phyloP scores from a whole-genome alignment of 768 basidiomycete genomes.

The Sporobolomyces phaffii region DNA sequence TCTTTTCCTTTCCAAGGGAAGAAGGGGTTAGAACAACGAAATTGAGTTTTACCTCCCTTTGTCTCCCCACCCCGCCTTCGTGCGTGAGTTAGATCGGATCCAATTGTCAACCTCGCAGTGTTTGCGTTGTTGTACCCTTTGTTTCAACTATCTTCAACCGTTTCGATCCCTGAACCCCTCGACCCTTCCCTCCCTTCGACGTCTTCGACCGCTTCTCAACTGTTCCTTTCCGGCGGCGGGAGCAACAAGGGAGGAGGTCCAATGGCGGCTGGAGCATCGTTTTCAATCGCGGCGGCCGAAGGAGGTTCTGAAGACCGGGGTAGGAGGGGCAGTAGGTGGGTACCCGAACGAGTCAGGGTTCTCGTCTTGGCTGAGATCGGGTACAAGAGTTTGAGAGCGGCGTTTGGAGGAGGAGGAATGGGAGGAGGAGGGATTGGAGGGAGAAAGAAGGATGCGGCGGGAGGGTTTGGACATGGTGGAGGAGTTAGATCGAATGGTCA shows the following conservation, averaged over 20 bases:
- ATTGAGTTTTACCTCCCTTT: conserved; percentile 42
- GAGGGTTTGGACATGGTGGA: conserved; percentile 22
- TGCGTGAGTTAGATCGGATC: conserved; percentile 10
- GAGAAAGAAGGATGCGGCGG: conserved; percentile 36
- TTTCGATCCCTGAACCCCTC: conserved; percentile 64
- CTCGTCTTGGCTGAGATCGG: conserved; percentile 68
- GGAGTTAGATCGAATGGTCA: not conserved
- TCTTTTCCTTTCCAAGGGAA: too few relatives aligned
- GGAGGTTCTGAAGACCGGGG: conserved; percentile 33
- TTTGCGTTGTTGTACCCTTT: conserved; percentile 74
- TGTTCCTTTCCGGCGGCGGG: conserved; percentile 55
- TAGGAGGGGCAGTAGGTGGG: conserved; percentile 51
- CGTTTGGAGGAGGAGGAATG: conserved; percentile 51
- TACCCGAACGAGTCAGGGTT: conserved; percentile 73
- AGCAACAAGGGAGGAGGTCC: too few relatives aligned
- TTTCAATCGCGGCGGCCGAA: conserved; percentile 39
- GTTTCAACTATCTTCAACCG: conserved; percentile 70
- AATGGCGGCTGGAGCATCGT: conserved; percentile 14
- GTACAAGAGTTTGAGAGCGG: conserved; percentile 62
- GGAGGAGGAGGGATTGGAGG: conserved; percentile 55
- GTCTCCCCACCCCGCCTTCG: not conserved
- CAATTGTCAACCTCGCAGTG: conserved; percentile 63
- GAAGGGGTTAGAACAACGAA: too few relatives aligned
- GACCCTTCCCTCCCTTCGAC: conserved; percentile 57
- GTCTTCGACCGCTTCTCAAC: conserved; percentile 52